Conservation (phyloP, 2,329 filamentous ascomycete genomes). For the Emmonsiellopsis sp. region DNA sequence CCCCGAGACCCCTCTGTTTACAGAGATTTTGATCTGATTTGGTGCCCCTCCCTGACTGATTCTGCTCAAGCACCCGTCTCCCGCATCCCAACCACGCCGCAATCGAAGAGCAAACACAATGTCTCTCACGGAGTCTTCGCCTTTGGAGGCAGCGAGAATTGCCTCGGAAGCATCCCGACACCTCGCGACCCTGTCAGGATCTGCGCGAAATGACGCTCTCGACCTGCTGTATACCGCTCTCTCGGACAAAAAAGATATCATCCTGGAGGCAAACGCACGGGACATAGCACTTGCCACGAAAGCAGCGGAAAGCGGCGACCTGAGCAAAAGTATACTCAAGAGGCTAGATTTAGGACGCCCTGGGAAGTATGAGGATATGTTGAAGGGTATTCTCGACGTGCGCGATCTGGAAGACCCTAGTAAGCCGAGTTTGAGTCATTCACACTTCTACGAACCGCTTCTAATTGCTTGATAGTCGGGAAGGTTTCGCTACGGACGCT, state of each 20-base stretch:
- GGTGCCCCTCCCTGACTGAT: too few relatives aligned
- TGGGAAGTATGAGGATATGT: conserved; percentile 96
- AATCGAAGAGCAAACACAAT: conserved; percentile 37
- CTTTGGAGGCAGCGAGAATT: conserved; percentile 63
- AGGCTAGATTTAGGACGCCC: conserved; percentile 74
- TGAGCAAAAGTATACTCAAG: conserved; percentile 77
- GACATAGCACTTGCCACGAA: conserved; percentile 68
- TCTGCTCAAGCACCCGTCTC: too few relatives aligned
- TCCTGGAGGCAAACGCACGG: conserved; percentile 75
- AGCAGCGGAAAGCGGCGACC: conserved; percentile 62
- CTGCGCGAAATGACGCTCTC: conserved; percentile 74
- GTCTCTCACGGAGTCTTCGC: conserved; percentile 82
- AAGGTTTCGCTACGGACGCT: conserved; percentile 73
- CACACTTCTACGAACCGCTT: not conserved
- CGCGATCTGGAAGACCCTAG: conserved; percentile 73
- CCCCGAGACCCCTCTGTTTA: too few relatives aligned
- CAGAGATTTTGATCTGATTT: too few relatives aligned
- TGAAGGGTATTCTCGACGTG: conserved; percentile 88
- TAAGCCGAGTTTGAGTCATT: conserved; percentile 35
- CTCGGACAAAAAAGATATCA: conserved; percentile 56
- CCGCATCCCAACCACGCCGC: too few relatives aligned
- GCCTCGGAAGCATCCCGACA: conserved; percentile 75
- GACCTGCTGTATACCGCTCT: conserved; percentile 76
- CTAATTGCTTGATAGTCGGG: conserved; percentile 51
- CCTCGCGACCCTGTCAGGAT: conserved; percentile 67